Conservation (phyloP, 176 grass and related monocot genomes). For the Avena insularis region DNA sequence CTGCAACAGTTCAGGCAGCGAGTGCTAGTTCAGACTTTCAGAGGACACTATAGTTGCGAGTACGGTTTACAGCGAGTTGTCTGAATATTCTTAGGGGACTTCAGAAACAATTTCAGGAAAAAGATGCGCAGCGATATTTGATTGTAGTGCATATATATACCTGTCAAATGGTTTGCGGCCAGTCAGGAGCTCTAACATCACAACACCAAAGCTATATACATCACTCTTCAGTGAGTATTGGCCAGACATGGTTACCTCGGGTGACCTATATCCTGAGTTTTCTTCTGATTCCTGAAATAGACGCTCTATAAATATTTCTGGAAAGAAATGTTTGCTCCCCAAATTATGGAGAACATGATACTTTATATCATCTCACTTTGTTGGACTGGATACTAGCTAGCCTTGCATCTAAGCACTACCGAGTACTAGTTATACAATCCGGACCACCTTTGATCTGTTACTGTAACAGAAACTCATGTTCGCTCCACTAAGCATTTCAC, state of each 20-base stretch:
- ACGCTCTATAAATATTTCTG: background rate
- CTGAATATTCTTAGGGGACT: background rate
- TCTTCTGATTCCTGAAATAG: slow-evolving; percentile 64
- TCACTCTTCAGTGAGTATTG: slow-evolving; percentile 91
- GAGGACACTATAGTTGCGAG: background rate
- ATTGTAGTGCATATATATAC: slow-evolving; percentile 30
- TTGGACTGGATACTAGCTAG: background rate
- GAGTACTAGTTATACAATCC: background rate
- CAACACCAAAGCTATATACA: slow-evolving; percentile 89
- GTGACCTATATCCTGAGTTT: slow-evolving; percentile 75
- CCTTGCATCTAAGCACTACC: background rate
- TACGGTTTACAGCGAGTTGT: background rate
- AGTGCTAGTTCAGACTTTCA: slow-evolving; percentile 20
- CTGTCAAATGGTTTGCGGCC: slow-evolving; percentile 87
- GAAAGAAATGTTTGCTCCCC: background rate
- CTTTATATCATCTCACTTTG: background rate
- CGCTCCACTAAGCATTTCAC: background rate
- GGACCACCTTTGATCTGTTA: background rate
- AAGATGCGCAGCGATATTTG: background rate
- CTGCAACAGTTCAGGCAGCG: slow-evolving; percentile 46
- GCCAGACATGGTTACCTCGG: slow-evolving; percentile 74
- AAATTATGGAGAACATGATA: background rate
- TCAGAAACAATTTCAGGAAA: background rate
- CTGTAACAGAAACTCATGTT: background rate
- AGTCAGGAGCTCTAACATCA: slow-evolving; percentile 96